phyloP scores from a whole-genome alignment of 2,329 filamentous ascomycete species.

The Fusarium secorum region DNA sequence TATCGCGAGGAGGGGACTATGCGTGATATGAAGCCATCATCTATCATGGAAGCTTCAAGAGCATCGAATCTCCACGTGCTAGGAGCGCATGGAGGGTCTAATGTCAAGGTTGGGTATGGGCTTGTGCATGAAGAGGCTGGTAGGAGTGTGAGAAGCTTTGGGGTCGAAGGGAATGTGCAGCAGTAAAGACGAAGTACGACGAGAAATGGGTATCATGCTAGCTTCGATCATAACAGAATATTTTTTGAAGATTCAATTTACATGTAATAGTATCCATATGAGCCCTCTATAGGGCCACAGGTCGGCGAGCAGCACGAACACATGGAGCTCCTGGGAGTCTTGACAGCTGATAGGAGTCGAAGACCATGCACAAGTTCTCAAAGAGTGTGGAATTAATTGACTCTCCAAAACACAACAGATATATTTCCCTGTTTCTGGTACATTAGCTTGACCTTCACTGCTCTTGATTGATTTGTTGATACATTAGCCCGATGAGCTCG shows the following conservation, averaged over 20 bases:
- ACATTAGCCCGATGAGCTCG: not conserved
- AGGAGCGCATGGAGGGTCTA: accelerated
- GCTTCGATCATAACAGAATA: too few relatives aligned
- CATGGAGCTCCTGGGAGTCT: too few relatives aligned
- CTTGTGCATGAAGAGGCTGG: not conserved
- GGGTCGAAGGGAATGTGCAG: not conserved
- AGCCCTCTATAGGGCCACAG: not conserved
- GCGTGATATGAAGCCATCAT: slow-evolving; percentile 13
- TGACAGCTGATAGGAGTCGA: too few relatives aligned
- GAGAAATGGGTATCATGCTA: not conserved
- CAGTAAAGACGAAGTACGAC: not conserved
- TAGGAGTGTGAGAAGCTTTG: not conserved
- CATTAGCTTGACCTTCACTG: too few relatives aligned
- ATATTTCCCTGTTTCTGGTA: too few relatives aligned
- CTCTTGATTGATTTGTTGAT: not conserved
- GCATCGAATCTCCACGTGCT: not conserved
- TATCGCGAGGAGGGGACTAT: not conserved
- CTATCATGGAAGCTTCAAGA: not conserved
- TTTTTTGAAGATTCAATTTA: not conserved
- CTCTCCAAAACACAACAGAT: too few relatives aligned
- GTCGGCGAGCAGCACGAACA: not conserved
- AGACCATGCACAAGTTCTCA: too few relatives aligned
- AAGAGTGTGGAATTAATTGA: too few relatives aligned
- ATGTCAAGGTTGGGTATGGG: not conserved
- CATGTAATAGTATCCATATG: not conserved